phyloP scores from a whole-genome alignment of 768 basidiomycete species.

The Rhodotorula graminis region DNA sequence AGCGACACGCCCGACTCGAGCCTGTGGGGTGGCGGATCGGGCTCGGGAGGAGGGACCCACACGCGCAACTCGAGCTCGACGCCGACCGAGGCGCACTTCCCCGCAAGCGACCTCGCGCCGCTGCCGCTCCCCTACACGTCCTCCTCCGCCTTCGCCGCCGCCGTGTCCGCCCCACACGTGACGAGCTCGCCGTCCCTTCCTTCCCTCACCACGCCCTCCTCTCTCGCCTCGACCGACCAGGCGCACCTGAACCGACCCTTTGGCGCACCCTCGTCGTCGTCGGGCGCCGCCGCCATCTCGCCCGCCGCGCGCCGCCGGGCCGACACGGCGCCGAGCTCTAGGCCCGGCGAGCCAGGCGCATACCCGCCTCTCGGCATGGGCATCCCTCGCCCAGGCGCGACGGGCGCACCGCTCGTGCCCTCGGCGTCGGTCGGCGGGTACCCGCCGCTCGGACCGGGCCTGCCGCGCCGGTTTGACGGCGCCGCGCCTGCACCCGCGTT shows the following conservation, averaged over 20 bases:
- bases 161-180: not conserved
- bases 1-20: constrained; percentile 2
- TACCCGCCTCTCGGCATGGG: constrained; percentile 16
- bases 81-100: constrained; percentile 18
- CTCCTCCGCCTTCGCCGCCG: not conserved
- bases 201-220: not conserved
- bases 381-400: not conserved
- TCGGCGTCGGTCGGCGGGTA: not conserved
- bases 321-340: constrained; percentile 25
- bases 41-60: not conserved
- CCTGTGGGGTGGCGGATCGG: not conserved
- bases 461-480: not conserved
- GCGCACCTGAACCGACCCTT: constrained; percentile 13
- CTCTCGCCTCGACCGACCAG: not conserved
- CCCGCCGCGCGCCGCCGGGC: constrained; percentile 13
- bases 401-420: not conserved
- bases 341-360: not conserved
- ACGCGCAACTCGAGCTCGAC: not conserved
- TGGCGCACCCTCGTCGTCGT: not conserved
- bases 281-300: not conserved
- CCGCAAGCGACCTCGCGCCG: not conserved
- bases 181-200: constrained; percentile 22
- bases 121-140: not conserved
- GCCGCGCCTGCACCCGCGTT: not conserved
- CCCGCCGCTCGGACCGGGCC: constrained; percentile 9